phyloP scores from a whole-genome alignment of 2,329 filamentous ascomycete genomes.

The Beauveria sp. region DNA sequence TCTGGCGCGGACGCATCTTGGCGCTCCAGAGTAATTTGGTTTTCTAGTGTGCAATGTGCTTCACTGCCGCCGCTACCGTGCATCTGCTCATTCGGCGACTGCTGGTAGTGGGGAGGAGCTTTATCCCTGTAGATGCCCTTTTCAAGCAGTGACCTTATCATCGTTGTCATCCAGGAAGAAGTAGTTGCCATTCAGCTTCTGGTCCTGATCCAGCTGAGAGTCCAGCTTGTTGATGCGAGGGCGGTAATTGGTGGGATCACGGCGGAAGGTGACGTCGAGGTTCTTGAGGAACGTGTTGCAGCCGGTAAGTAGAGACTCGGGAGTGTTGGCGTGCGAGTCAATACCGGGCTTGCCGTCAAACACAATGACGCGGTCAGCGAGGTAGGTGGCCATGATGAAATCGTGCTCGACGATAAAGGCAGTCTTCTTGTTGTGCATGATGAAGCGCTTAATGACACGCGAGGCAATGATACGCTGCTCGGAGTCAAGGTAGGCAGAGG shows the following conservation, averaged over 20 bases:
- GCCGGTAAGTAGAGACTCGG: slow-evolving; percentile 86
- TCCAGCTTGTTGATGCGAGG: slow-evolving; percentile 97
- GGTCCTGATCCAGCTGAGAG: slow-evolving; percentile 94
- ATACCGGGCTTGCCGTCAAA: slow-evolving; percentile 93
- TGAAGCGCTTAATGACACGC: slow-evolving; percentile 98
- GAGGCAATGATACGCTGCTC: slow-evolving; percentile 98
- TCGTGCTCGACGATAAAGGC: slow-evolving; percentile 99
- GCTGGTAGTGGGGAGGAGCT: slow-evolving; percentile 23
- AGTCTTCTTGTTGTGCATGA: slow-evolving; percentile 99
- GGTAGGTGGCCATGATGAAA: slow-evolving; percentile 85
- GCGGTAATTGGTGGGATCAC: slow-evolving; percentile 90
- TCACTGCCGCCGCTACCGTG: slow-evolving; percentile 2
- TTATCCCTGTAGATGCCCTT: slow-evolving; percentile 35
- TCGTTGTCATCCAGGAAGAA: slow-evolving; percentile 87
- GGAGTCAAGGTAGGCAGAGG: slow-evolving; percentile 93
- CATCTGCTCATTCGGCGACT: slow-evolving; percentile 15
- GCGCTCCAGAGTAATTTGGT: slow-evolving; percentile 1
- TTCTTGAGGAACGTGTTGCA: slow-evolving; percentile 97
- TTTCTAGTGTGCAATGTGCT: not conserved
- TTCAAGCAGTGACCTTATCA: slow-evolving; percentile 49
- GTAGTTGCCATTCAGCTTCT: slow-evolving; percentile 90
- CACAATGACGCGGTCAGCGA: slow-evolving; percentile 92
- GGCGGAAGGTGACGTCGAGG: slow-evolving; percentile 95
- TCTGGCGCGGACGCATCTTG: slow-evolving; percentile 32
- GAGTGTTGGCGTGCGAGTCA: slow-evolving; percentile 77